A percentile compares a stretch with the other conserved stretches of the same genome.
phyloP scores from a whole-genome alignment of 257 asterid genomes.

The Solanum commersonii region DNA sequence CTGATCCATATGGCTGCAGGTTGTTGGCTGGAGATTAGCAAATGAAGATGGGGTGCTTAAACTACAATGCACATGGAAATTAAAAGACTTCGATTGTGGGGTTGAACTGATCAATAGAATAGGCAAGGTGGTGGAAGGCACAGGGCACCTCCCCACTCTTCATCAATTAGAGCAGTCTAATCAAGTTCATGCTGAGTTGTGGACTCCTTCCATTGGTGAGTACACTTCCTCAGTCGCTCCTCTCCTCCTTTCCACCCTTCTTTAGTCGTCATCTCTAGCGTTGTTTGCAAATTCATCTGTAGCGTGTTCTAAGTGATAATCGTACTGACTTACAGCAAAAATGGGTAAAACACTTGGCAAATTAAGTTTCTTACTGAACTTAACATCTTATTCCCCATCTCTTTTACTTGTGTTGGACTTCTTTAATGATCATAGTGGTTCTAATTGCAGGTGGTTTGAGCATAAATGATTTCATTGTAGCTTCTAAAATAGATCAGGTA shows the following conservation, averaged over 20 bases:
- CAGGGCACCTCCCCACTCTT: slow-evolving; percentile 54
- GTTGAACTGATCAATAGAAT: slow-evolving; percentile 65
- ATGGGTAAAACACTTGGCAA: neutral
- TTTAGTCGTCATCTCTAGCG: neutral
- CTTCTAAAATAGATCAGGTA: slow-evolving; percentile 72
- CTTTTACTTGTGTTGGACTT: neutral
- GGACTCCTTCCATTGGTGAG: slow-evolving; percentile 67
- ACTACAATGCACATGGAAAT: slow-evolving; percentile 71
- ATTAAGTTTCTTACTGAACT: neutral
- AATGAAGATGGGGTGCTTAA: slow-evolving; percentile 39
- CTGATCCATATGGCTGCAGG: slow-evolving; percentile 19
- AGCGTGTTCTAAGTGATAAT: neutral
- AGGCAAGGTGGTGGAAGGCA: slow-evolving; percentile 29
- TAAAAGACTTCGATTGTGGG: slow-evolving; percentile 56
- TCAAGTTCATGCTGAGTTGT: slow-evolving; percentile 55
- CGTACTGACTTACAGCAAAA: neutral
- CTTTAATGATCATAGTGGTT: neutral
- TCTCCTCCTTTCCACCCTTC: neutral
- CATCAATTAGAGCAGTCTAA: slow-evolving; percentile 52
- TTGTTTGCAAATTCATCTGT: neutral
- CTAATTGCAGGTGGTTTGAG: slow-evolving; percentile 69
- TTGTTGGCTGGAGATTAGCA: slow-evolving; percentile 76
- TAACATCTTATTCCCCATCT: neutral
- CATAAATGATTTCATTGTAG: slow-evolving; percentile 80
- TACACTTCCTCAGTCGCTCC: neutral